Base-by-base conservation (phyloP, 805 yeast species). In the Candida peoriensis region DNA sequence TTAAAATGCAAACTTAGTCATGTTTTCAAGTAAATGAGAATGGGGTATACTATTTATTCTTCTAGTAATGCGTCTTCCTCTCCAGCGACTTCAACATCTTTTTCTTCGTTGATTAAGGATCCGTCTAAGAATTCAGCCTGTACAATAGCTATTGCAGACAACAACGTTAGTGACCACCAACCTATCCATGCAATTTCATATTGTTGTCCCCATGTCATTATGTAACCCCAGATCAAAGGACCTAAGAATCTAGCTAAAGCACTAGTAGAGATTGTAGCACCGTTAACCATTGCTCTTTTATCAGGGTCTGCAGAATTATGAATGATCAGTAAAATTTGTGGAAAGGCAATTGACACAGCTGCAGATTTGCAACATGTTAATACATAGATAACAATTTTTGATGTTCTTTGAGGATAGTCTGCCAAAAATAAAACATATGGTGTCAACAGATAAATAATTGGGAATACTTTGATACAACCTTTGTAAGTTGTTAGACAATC, bases 401-500 rank as follows among this genome's bases (percentile, higher is more conserved):
- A 38, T 10, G 22, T 6, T 8, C 20, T 18, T n/a, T n/a, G n/a
- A 14, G 24, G 27, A 20, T 38, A 33, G 43, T 57, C 42, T 25
- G 67, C 55, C 9, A 74, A 55, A 42, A 72, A 68, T 1, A 75
- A 57, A 18, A 68, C 49, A 43, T 63, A 72, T 6, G 84, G 83
- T 3, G 71, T 47, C 13, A 60, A 31, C 5, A 67, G 41, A 48
- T 73, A 74, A 13, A 67, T 53, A 3, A 71, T 30, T 9, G 80
- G 76, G 43, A 66, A 69, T 8, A 68, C 38, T 20, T 54, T 44
- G 24, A 66, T 54, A 11, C 72, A 56, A 2, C 57, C 33, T 29
- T 71, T 57, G 48, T 63, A 72, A n/a, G 72, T 63, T 7, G 55
- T 49, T 26, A 75, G 52, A 9, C 76, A 61, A 26, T 68, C 68